phyloP scores from a whole-genome alignment of 208 protist species.

The Balamuthia mandrillaris region DNA sequence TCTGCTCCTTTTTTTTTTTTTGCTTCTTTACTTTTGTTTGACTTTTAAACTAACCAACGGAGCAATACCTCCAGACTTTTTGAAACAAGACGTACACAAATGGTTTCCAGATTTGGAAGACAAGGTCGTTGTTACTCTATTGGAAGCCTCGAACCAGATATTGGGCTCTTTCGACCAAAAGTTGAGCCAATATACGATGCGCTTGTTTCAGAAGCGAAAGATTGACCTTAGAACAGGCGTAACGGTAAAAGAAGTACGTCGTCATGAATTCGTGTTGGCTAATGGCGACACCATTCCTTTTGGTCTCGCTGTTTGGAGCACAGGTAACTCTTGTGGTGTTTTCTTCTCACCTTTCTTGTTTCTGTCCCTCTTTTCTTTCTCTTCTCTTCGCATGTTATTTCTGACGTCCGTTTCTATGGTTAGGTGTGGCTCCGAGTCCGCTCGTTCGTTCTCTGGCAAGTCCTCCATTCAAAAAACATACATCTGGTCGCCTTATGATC shows the following conservation, averaged over 20 bases:
- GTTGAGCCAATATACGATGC: conserved; percentile 21
- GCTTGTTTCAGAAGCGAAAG: conserved; percentile 17
- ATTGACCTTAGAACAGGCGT: conserved; percentile 13
- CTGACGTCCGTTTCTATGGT: too few relatives aligned
- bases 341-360: neutral
- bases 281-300: conserved; percentile 26
- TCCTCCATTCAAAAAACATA: conserved; percentile 30
- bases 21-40: neutral
- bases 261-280: conserved; percentile 8
- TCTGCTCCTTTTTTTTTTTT: neutral
- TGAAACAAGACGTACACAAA: conserved; percentile 36
- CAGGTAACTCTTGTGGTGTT: neutral
- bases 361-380: neutral
- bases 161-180: conserved; percentile 51
- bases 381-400: too few relatives aligned
- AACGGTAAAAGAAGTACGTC: conserved; percentile 38
- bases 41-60: neutral
- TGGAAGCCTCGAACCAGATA: conserved; percentile 48
- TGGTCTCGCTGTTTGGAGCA: conserved; percentile 50
- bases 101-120: conserved; percentile 23
- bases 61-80: neutral
- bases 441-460: neutral
- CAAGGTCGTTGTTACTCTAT: conserved; percentile 44
- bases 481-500: conserved; percentile 29
- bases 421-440: too few relatives aligned